Base-by-base conservation (phyloP, 2,329 filamentous ascomycete species). In the Acarospora socialis region DNA sequence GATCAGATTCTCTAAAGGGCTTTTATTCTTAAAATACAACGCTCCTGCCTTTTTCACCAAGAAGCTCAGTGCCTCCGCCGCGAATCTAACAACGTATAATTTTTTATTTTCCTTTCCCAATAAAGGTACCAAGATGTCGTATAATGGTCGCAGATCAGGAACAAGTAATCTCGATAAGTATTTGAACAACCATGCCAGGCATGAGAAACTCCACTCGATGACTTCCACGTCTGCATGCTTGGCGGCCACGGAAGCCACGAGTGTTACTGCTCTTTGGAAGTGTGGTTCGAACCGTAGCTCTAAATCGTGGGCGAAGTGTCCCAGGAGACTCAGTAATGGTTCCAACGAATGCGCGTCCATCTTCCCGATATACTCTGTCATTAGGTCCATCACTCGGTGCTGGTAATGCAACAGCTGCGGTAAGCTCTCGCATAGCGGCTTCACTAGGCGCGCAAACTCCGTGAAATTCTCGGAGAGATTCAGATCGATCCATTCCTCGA, bases 121-220 rank as follows among this genome's bases (percentile, higher is more conserved):
- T 32, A 95, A 67, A 3, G 84, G 78, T 1, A 80, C 70, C 61
- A 98, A 73, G 32, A 90, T 72, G 48, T 82, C 71, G 50, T 83
- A 86, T 2, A 92, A 77, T 28, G 87, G 83, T 39, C 81, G 68
- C 40, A 98, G 59, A 49, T 98, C 81, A 3, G 83, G 78, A 0
- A 90, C 80, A 14, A 98, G 59, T 1, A 95, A 68, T 41, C 82
- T 76, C 2, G 84, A 92, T 4, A 98, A 70, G 50, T 95, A 95
- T 52, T 98, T 98, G 70, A 98, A 94, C 23, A 95, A 65, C 65
- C 92, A 98, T 27, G 90, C 84, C 34, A 98, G 65, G 45, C 82
- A 86, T 8, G 78, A 83, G 57, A 98, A 98, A 30, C 82, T 87
- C 86, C 87, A 95, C 59, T 98, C 90, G 30, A 95, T 81, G n/a